These are phyloP conservation scores for Ogataea naganishii DNA, from an alignment of 805 yeast species.

Conservation along the genomic window DNA sequence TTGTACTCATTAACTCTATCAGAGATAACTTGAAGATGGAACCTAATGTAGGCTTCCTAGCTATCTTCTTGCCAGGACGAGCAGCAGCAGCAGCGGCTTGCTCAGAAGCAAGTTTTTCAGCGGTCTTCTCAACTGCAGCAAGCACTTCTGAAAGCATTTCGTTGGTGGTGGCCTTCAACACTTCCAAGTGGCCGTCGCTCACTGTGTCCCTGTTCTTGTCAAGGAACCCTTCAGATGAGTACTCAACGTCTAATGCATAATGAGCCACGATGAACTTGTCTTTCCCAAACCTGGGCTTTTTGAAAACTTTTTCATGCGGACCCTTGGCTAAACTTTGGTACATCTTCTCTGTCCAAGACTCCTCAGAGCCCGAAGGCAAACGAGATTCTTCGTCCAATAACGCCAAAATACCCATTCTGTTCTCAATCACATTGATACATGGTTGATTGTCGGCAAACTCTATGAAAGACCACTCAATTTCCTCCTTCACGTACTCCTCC, in stretches of 20 bases:
- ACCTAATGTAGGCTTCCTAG: constrained; percentile 87
- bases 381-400: constrained; percentile 92
- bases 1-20: constrained; percentile 87
- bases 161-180: constrained; percentile 62
- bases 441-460: constrained; percentile 97
- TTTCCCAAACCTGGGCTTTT: constrained; percentile 92
- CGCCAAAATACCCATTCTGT: constrained; percentile 78
- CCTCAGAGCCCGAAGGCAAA: constrained; percentile 88
- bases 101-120: constrained; percentile 32
- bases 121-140: constrained; percentile 50
- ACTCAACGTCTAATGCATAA: constrained; percentile 89
- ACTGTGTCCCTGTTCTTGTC: constrained; percentile 97
- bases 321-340: constrained; percentile 76
- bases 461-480: constrained; percentile 93
- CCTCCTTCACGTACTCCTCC: constrained; percentile 86
- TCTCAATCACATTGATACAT: constrained; percentile 87
- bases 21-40: constrained; percentile 88
- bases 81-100: constrained; percentile 21
- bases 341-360: constrained; percentile 85
- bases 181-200: constrained; percentile 90
- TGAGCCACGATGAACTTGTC: constrained; percentile 85
- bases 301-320: constrained; percentile 68
- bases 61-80: constrained; percentile 28
- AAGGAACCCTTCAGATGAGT: constrained; percentile 89
- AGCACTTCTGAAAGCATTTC: constrained; percentile 57